phyloP scores from a whole-genome alignment of 768 basidiomycete species.

The Termitomyces sp. region DNA sequence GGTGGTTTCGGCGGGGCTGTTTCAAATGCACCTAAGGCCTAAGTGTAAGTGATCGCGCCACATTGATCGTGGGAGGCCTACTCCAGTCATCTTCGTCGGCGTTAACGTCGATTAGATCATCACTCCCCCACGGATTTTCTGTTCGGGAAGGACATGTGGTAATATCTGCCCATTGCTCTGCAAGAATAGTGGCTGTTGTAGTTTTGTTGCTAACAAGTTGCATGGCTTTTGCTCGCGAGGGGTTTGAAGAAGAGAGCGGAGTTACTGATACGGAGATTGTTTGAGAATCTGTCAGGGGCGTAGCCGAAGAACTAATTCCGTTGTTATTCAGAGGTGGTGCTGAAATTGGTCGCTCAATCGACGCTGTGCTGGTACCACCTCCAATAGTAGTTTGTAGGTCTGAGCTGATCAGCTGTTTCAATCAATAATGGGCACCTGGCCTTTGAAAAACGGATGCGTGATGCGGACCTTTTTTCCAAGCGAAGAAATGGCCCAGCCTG shows the following conservation, averaged over 20 bases:
- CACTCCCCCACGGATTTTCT: conserved; percentile 64
- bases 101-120: conserved; percentile 89
- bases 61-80: conserved; percentile 36
- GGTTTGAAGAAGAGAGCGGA: conserved; percentile 8
- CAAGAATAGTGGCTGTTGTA: conserved; percentile 33
- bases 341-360: conserved; percentile 38
- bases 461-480: conserved; percentile 70
- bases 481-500: conserved; percentile 95
- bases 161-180: conserved; percentile 58
- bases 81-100: conserved; percentile 96
- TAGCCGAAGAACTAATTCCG: conserved; percentile 11
- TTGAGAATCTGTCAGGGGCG: neutral
- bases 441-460: neutral
- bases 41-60: conserved; percentile 1
- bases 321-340: conserved; percentile 31
- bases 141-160: conserved; percentile 36
- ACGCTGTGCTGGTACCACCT: conserved; percentile 18
- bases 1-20: conserved; percentile 30
- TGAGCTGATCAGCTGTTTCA: conserved; percentile 58
- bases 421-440: conserved; percentile 1
- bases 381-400: conserved; percentile 73
- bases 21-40: conserved; percentile 68
- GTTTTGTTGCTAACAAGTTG: conserved; percentile 63
- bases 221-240: conserved; percentile 54
- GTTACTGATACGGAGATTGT: conserved; percentile 6